Base-by-base conservation (phyloP, 2,329 filamentous ascomycete genomes). In the Aspergillus costaricaensis region DNA sequence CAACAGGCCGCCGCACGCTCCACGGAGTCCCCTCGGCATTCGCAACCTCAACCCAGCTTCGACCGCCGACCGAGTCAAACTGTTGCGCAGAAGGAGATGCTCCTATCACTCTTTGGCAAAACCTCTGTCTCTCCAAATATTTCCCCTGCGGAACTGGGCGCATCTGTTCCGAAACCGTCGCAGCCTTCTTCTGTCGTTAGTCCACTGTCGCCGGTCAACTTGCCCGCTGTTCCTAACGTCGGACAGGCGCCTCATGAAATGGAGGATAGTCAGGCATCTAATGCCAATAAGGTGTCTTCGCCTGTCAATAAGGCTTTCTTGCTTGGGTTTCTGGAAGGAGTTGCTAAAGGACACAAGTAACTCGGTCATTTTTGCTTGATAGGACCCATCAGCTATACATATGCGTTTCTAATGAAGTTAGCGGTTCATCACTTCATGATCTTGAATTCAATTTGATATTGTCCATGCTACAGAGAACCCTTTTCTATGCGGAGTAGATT, bases 271-370 rank as follows among this genome's bases (percentile, higher is more conserved):
- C 79, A 83, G 69, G 81, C 81, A 32, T 80, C 84, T 12, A 86
- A 87, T 48, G 62, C 59, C 14, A 72, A 66, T 54, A 71, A 65
- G n/a, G 63, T 72, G 44, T 77, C 79, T 17, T 89, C 88, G 4
- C 85, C 90, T 0, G 88, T 86, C 0, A 88, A 95, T 67, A 88
- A 90, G 71, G 88, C 83, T 15, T 95, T 95, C 68, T 77, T 96
- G 71, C 80, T 95, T 55, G 88, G 85, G 9, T 95, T 92, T 71
- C 77, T 96, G 68, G 86, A 91, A 64, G 80, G 80, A 59, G 80
- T 84, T 60, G 79, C 77, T 2, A 80, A 81, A 63, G 77, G 75
- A 32, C 75, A 72, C 57, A 74, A 71, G 62, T 78, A 63, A 72
- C 19, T 7, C 21, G 15, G 12, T 44, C 19, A 15, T 32, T 36